Conservation (phyloP, 257 asterid genomes). For the Gentiana straminea region DNA sequence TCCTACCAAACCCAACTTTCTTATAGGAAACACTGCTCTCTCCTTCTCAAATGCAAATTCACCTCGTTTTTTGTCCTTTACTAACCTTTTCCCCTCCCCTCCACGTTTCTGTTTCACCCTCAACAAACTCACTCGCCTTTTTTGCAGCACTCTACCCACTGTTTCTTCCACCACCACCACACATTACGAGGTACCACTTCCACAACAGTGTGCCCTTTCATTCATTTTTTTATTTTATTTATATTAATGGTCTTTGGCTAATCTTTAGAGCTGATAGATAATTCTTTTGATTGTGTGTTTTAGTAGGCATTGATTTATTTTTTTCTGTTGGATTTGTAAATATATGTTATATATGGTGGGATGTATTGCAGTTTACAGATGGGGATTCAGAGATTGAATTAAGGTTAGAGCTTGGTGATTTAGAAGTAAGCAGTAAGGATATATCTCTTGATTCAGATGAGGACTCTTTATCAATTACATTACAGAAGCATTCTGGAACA, state of each 20-base stretch:
- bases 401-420: conserved; percentile 62
- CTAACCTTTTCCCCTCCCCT: conserved; percentile 16
- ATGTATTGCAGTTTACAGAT: conserved; percentile 58
- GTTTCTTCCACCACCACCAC: conserved; percentile 43
- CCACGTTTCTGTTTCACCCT: conserved; percentile 14
- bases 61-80: conserved; percentile 12
- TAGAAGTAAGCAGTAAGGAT: conserved; percentile 40
- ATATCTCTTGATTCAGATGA: conserved; percentile 68
- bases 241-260: not conserved
- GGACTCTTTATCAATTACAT: conserved; percentile 51
- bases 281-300: not conserved
- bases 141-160: conserved; percentile 39
- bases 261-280: not conserved
- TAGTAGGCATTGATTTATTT: not conserved
- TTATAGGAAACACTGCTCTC: conserved; percentile 1
- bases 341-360: conserved; percentile 9
- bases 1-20: conserved; percentile 11
- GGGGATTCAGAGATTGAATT: conserved; percentile 75
- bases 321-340: conserved; percentile 2
- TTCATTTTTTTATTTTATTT: not conserved
- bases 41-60: conserved; percentile 13
- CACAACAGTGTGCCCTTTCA: too few relatives aligned
- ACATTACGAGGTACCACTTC: conserved; percentile 52
- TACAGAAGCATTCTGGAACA: conserved; percentile 37
- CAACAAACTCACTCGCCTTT: conserved; percentile 22